Conservation (phyloP, 202 grass and related monocot genomes). For the Schoenoplectus tabernaemontani region DNA sequence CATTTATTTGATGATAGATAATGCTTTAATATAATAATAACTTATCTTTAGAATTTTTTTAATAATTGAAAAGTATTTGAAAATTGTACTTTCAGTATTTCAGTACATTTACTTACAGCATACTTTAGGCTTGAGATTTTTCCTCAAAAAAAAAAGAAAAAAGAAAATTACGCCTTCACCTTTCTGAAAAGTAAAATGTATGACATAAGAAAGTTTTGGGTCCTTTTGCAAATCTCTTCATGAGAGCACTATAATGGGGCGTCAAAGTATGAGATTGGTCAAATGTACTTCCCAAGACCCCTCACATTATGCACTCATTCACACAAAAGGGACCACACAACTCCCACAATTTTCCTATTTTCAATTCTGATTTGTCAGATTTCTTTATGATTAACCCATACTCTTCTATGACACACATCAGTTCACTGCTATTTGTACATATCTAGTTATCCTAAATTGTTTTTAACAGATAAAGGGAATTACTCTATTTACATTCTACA, state of each 20-base stretch:
- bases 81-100: neutral
- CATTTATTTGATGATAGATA: too few relatives aligned
- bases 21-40: too few relatives aligned
- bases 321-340: neutral
- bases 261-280: constrained; percentile 20
- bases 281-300: constrained; percentile 26
- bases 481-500: too few relatives aligned
- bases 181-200: too few relatives aligned
- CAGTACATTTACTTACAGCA: neutral
- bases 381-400: constrained; percentile 8
- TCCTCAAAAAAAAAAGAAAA: too few relatives aligned
- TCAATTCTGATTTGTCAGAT: constrained; percentile 18
- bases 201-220: neutral
- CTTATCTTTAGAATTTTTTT: neutral
- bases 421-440: too few relatives aligned
- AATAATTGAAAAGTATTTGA: too few relatives aligned
- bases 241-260: constrained; percentile 4
- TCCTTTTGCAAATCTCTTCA: neutral
- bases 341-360: neutral
- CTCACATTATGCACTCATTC: constrained; percentile 24
- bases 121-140: neutral
- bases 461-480: too few relatives aligned
- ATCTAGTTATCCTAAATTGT: too few relatives aligned
- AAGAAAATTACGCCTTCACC: too few relatives aligned
- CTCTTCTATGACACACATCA: too few relatives aligned